Base-by-base conservation (phyloP, 2,329 filamentous ascomycete genomes). In the Pestalotiopsis fici region DNA sequence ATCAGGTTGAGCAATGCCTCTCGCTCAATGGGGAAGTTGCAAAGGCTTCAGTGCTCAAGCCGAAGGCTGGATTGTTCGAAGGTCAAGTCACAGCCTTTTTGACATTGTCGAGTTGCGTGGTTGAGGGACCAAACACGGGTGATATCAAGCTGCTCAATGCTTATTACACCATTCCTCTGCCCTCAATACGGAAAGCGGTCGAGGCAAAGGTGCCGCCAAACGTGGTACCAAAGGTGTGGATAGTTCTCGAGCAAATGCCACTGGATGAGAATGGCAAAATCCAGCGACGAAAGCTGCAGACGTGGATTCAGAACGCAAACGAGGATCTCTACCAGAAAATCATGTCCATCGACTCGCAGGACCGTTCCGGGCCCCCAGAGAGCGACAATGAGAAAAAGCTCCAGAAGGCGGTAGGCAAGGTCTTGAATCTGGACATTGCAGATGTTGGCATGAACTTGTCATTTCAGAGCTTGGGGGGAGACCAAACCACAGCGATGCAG, bases 271-370 rank as follows among this genome's bases (percentile, higher is more conserved):
- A 76, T 13, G 82, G 81, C 15, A 75, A 79, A 23, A 74, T 81
- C 61, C 79, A 86, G 71, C 77, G 80, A 55, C 78, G 84, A 37
- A 79, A 78, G 66, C 71, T 87, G 56, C 84, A 85, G 67, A 86
- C 83, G 3, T 87, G 86, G 86, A 82, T 83, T 28, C 85, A 87
- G 74, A 87, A 87, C 69, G 81, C 84, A 59, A 83, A 84, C 68
- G 80, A 85, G 64, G 78, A 82, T 31, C 69, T 79, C 27, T 82
- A 85, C 70, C 78, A 80, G 55, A 82, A 82, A 60, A 82, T 86
- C 55, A 78, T 84, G 74, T 79, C 78, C 60, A 74, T 85, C 23
- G 78, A 82, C 27, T 77, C 77, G 9, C 77, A 81, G 39, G 77
- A 79, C 47, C 69, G 73, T 3, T 65, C 80, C 9, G 75, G 77